Percentiles rank a stretch among this genome's conserved stretches.
These are phyloP conservation scores for Phanerochaete carnosa DNA, from an alignment of 768 basidiomycete genomes.

Conservation along the genomic window DNA sequence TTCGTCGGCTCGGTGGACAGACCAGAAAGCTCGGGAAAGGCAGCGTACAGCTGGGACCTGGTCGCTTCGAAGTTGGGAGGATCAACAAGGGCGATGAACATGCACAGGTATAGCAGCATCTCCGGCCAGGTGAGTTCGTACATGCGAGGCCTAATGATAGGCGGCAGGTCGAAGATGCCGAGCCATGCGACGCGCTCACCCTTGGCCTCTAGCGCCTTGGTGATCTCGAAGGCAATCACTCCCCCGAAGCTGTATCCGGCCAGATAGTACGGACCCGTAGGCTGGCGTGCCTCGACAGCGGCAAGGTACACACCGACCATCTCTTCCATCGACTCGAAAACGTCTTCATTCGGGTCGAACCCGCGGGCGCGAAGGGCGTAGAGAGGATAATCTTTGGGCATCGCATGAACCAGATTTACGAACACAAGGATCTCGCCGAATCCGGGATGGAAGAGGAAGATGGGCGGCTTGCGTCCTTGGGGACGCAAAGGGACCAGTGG, in stretches of 20 bases:
- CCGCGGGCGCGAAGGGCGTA: constrained; percentile 44
- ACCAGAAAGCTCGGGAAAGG: constrained; percentile 20
- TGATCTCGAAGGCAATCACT: constrained; percentile 41
- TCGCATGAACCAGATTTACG: constrained; percentile 38
- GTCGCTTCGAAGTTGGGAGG: constrained; percentile 12
- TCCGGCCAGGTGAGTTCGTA: constrained; percentile 39
- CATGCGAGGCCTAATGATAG: constrained; percentile 40
- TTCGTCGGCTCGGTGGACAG: constrained; percentile 19
- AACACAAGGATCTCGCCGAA: constrained; percentile 40
- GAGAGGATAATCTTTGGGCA: constrained; percentile 37
- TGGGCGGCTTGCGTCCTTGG: constrained; percentile 36
- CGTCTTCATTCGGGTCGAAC: constrained; percentile 35
- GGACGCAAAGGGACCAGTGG: constrained; percentile 40
- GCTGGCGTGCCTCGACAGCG: constrained; percentile 31
- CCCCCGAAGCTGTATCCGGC: constrained; percentile 45
- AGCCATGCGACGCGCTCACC: constrained; percentile 37
- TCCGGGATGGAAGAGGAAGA: constrained; percentile 43
- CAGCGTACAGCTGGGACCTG: constrained; percentile 15
- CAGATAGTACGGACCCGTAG: constrained; percentile 37
- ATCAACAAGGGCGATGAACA: constrained; percentile 36
- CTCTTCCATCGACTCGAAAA: constrained; percentile 35
- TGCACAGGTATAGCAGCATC: constrained; percentile 37
- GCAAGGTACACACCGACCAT: constrained; percentile 36
- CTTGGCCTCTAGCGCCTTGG: constrained; percentile 32
- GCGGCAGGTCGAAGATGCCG: constrained; percentile 41